Evolutionary conservation across 225 moss, liverwort and hornwort genomes (phyloP), one percentile per base, ranked within the genome.

Genomic region (Marchantia polymorpha): DNA sequence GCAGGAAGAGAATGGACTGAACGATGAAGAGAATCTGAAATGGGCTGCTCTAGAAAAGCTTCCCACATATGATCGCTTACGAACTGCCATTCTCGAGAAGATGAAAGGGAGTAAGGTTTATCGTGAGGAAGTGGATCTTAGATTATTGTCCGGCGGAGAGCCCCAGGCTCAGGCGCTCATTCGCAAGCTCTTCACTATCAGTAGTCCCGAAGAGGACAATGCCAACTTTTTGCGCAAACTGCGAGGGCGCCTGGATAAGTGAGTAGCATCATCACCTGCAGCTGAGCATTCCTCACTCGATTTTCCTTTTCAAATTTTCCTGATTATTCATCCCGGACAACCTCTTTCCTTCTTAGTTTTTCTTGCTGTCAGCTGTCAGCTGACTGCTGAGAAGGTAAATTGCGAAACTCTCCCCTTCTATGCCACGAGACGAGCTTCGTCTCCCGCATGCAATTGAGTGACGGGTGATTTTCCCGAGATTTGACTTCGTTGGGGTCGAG

Each of bases 31-130:
- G 66, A 85, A 27, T 26, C 82, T 91, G 72, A 86, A 73, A 70
- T 95, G 95, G 95, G 91, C 87, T 7, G 91, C 93, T n/a, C 81
- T 91, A 78, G 93, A 91, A 86, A 89, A 85, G 81, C 91, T 95
- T 52, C 90, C 91, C 3, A 89, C 95, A 7, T 89, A 64, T 23
- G 84, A 83, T 52, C 93, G 93, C 39, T 46, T 95, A 72, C 89
- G 91, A 26, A 93, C 91, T 0, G 83, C 95, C 0, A 80, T 93
- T 49, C 52, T 96, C 2, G 78, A 74, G 22, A 84, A 48, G 30
- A 49, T 72, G 26, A 65, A 48, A 27, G 79, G 65, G 11, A 81
- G 79, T 22, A 75, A 84, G 64, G 61, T 31, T 16, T 53, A 25
- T 10, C 74, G 69, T 13, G 88, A 91, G 67, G 75, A 85, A 0